A percentile compares a stretch with the other conserved stretches of the same genome.
These are phyloP conservation scores for Sugiyamaella valdiviana DNA, from an alignment of 805 yeast genomes.

Conservation along the genomic window DNA sequence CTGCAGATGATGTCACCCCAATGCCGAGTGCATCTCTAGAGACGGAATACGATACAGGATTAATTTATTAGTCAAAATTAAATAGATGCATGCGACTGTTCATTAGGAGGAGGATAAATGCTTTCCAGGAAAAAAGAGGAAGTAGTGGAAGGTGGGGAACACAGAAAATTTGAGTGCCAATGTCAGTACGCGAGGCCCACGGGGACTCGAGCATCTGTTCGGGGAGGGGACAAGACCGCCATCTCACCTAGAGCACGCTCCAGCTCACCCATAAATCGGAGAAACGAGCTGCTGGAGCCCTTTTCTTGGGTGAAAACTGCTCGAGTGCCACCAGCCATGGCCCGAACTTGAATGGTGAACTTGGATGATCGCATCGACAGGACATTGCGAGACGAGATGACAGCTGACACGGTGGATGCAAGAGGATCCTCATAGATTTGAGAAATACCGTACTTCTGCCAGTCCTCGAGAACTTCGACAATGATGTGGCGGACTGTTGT, in stretches of 20 bases:
- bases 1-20: too few relatives aligned
- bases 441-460: constrained; percentile 35
- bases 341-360: constrained; percentile 21
- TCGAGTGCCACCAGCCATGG: constrained; percentile 17
- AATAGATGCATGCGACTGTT: neutral
- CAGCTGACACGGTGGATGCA: constrained; percentile 27
- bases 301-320: constrained; percentile 25
- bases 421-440: constrained; percentile 24
- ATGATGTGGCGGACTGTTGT: constrained; percentile 28
- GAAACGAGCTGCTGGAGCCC: constrained; percentile 28
- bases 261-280: constrained; percentile 27
- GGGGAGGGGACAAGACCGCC: constrained; percentile 11
- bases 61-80: too few relatives aligned
- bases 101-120: neutral
- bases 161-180: too few relatives aligned
- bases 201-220: constrained; percentile 3
- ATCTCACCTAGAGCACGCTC: constrained; percentile 25
- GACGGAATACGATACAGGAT: too few relatives aligned
- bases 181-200: neutral
- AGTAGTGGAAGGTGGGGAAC: neutral
- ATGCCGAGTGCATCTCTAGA: too few relatives aligned
- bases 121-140: neutral
- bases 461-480: constrained; percentile 29
- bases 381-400: constrained; percentile 31
- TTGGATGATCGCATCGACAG: constrained; percentile 30